Base-by-base conservation (phyloP, 768 basidiomycete species). In the Psilocybe azurescens region DNA sequence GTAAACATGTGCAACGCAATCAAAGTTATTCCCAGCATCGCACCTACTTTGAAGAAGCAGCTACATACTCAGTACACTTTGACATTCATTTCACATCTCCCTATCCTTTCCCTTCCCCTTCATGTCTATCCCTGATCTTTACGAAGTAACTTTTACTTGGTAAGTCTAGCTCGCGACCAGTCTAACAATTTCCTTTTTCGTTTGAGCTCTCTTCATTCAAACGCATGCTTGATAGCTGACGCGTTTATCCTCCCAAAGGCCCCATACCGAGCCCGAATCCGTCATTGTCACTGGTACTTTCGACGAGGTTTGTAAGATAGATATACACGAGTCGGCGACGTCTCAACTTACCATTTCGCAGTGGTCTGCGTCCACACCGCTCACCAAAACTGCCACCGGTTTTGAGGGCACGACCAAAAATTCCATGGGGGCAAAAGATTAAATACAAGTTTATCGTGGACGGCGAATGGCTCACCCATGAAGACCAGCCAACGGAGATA, bases 391-490 rank as follows among this genome's bases (percentile, higher is more conserved):
- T 18, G 74, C 79, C 16, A 69, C 75, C 30, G 88, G 87, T 3
- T 94, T 91, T 73, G 76, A 79, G 56, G 86, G 81, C 20, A 78
- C 74, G 4, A 76, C 84, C 24, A 70, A 75, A 75, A 53, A 77
- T 93, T 32, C 88, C 89, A 1, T 91, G 84, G 84, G 84, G 79
- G 51, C 70, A 83, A 53, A 89, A 86, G 68, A 76, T 91, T 59
- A 69, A 77, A 6, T 94, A 90, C 85, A 94, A 94, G 75, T 94
- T 86, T 71, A 78, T 93, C 71, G 91, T 94, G 56, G 93, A 94
- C 70, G 88, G 87, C 38, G 68, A 74, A 61, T 94, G 90, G 91
- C 67, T 77, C 52, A 79, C 81, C 51, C 79, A 80, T 51, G 79
- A 82, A 38, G 79, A 81, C 61, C 79, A 80, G 59, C 86, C 88